A percentile compares a stretch with the other conserved stretches of the same genome.
Evolutionary conservation across 768 basidiomycete genomes (phyloP).

Genomic region (Suillus luteus): DNA sequence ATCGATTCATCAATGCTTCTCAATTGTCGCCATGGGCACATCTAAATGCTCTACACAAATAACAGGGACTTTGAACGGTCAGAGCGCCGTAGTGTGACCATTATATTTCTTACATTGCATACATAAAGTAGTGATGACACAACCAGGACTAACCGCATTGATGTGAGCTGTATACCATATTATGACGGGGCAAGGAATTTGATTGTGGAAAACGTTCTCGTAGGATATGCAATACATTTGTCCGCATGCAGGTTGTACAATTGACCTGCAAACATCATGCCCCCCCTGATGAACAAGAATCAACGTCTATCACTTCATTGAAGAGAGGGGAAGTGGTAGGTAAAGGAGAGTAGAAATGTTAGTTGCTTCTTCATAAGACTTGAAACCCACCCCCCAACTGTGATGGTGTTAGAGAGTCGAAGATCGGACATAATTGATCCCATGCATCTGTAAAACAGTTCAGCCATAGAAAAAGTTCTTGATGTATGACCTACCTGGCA

Average conservation of each 20-base stretch:
- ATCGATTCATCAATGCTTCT: background rate
- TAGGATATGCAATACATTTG: background rate
- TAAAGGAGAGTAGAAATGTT: constrained; percentile 23
- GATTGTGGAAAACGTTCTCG: background rate
- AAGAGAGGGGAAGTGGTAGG: constrained; percentile 6
- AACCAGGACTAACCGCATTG: no score
- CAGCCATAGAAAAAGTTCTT: no score
- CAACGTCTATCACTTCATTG: no score
- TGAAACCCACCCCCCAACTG: constrained; percentile 23
- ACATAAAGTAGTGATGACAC: no score
- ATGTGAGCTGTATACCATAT: background rate
- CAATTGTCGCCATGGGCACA: background rate
- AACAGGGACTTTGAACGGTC: no score
- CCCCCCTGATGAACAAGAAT: background rate
- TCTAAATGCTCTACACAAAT: background rate
- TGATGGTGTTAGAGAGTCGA: constrained; percentile 18
- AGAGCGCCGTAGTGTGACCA: no score
- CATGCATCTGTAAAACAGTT: constrained; percentile 21
- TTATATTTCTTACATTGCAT: no score
- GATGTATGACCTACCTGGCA: background rate
- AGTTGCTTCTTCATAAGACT: constrained; percentile 20
- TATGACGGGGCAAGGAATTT: background rate
- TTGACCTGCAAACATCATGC: background rate
- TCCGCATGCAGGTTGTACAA: background rate
- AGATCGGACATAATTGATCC: constrained; percentile 29